phyloP scores from a whole-genome alignment of 768 basidiomycete genomes.

The Boletus sensibilis region DNA sequence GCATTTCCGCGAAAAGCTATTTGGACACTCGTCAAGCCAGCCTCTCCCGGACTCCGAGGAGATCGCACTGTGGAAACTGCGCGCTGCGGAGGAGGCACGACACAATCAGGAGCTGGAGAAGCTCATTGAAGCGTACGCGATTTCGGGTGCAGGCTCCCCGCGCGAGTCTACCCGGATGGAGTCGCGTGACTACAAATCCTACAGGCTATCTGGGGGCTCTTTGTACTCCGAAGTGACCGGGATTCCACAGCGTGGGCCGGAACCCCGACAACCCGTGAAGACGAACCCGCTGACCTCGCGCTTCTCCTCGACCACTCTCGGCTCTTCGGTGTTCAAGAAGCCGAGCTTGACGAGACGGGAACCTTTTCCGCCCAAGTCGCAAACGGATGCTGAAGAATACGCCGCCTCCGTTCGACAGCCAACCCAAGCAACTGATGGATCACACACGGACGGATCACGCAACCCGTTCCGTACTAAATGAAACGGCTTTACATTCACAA shows the following conservation, averaged over 20 bases:
- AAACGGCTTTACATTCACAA: conserved; percentile 17
- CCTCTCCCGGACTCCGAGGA: conserved; percentile 40
- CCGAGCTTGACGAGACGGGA: conserved; percentile 31
- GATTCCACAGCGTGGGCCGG: conserved; percentile 54
- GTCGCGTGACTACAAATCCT: conserved; percentile 20
- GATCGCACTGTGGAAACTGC: conserved; percentile 49
- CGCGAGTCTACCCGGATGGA: conserved; percentile 27
- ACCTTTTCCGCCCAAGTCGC: conserved; percentile 27
- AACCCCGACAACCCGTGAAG: conserved; percentile 73
- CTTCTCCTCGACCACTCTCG: conserved; percentile 48
- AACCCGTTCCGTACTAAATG: conserved; percentile 53
- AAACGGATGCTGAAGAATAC: conserved; percentile 62
- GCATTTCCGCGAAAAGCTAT: conserved; percentile 57
- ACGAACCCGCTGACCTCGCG: conserved; percentile 44
- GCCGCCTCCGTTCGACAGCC: conserved; percentile 46
- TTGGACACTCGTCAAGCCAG: conserved; percentile 43
- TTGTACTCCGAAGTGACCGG: conserved; percentile 74
- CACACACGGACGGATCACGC: conserved; percentile 47
- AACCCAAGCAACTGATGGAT: conserved; percentile 32
- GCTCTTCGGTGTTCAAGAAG: conserved; percentile 36
- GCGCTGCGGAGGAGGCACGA: conserved; percentile 50
- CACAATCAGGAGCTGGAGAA: conserved; percentile 52
- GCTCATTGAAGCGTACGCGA: conserved; percentile 46
- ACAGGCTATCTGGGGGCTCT: conserved; percentile 47
- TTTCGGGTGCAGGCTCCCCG: conserved; percentile 43